A percentile compares a stretch with the other conserved stretches of the same genome.
phyloP scores from a whole-genome alignment of 176 grass and related monocot genomes.

The Paspalum notatum region DNA sequence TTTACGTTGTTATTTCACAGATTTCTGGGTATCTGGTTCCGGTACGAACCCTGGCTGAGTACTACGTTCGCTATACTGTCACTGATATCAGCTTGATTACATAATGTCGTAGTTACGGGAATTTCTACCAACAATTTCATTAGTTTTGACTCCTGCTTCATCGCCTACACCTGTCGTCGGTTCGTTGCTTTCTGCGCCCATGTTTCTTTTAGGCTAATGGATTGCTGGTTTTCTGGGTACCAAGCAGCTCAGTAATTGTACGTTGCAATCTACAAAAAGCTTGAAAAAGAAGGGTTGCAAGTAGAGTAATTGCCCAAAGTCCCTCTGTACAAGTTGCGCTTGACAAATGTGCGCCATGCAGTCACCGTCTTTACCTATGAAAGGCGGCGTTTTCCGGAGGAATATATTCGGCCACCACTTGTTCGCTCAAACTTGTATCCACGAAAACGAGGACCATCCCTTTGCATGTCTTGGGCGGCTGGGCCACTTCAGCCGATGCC shows the following conservation, averaged over 20 bases:
- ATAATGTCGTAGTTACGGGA: background rate
- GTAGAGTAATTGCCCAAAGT: background rate
- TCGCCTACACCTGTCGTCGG: background rate
- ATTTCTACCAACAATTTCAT: background rate
- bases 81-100: too few species aligned
- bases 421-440: conserved; percentile 34
- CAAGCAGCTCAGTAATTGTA: background rate
- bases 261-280: background rate
- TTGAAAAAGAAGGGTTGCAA: background rate
- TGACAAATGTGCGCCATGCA: conserved; percentile 40
- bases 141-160: background rate
- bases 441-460: conserved; percentile 62
- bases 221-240: background rate
- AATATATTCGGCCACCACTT: conserved; percentile 66
- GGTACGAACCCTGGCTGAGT: background rate
- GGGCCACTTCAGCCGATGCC: conserved; percentile 44
- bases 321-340: background rate
- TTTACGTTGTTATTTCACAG: too few species aligned
- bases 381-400: conserved; percentile 21
- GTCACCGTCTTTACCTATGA: background rate
- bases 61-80: background rate
- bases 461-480: conserved; percentile 13
- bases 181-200: background rate
- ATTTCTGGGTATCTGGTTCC: background rate
- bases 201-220: background rate